A percentile compares a stretch with the other conserved stretches of the same genome.
Evolutionary conservation across 2,329 filamentous ascomycete species (phyloP).

Genomic region (Hymenoscyphus fraxineus): DNA sequence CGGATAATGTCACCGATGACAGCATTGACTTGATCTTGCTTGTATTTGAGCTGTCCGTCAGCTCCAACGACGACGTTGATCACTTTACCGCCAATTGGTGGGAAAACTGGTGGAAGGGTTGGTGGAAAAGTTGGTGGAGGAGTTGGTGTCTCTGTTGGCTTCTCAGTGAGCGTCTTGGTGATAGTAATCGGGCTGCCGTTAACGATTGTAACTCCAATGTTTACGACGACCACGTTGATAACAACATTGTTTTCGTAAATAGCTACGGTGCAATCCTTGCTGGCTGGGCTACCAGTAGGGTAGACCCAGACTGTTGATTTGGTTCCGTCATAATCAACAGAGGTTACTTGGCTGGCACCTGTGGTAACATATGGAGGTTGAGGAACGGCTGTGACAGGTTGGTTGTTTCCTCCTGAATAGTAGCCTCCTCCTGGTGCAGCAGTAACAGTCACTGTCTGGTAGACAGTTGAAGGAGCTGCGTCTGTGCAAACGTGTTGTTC

Average conservation of each 20-base stretch:
- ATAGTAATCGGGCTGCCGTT: slow-evolving; percentile 14
- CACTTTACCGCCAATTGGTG: not conserved
- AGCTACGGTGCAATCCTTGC: slow-evolving; percentile 19
- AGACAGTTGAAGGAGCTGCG: slow-evolving; percentile 16
- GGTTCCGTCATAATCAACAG: slow-evolving; percentile 12
- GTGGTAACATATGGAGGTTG: slow-evolving; percentile 12
- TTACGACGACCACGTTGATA: slow-evolving; percentile 14
- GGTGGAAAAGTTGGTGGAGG: slow-evolving; percentile 5
- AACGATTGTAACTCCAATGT: slow-evolving; percentile 16
- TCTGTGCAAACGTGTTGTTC: slow-evolving; percentile 18
- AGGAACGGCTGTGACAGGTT: not conserved
- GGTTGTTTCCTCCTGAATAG: not conserved
- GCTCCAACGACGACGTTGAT: slow-evolving; percentile 15
- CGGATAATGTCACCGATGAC: slow-evolving; percentile 63
- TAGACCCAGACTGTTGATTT: slow-evolving; percentile 19
- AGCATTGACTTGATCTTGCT: slow-evolving; percentile 55
- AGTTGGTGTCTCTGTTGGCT: not conserved
- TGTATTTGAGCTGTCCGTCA: slow-evolving; percentile 40
- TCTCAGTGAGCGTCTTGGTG: slow-evolving; percentile 13
- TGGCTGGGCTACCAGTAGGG: slow-evolving; percentile 15
- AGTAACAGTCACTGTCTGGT: slow-evolving; percentile 18
- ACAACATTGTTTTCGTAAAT: slow-evolving; percentile 18
- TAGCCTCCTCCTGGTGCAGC: not conserved
- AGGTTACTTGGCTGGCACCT: slow-evolving; percentile 14
- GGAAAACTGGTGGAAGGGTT: not conserved